phyloP scores from a whole-genome alignment of 2,329 filamentous ascomycete species.

The Penicillium digitatum region DNA sequence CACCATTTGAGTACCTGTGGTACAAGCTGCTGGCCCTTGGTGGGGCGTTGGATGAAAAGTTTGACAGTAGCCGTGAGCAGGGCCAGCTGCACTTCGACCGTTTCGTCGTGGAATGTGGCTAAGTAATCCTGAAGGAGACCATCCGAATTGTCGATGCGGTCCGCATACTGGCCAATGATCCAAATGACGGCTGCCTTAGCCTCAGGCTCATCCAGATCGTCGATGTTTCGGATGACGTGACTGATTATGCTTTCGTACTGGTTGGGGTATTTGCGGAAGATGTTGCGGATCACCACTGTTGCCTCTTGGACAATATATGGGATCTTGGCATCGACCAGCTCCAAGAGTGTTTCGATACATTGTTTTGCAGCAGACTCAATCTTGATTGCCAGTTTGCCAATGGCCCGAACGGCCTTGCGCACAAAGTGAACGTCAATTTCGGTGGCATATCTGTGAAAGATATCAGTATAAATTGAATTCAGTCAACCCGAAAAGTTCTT shows the following conservation, averaged over 20 bases:
- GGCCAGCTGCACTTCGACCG: slow-evolving; percentile 90
- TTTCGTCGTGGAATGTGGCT: slow-evolving; percentile 88
- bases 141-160: slow-evolving; percentile 95
- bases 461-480: slow-evolving; percentile 1
- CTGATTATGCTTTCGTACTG: slow-evolving; percentile 98
- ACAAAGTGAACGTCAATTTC: slow-evolving; percentile 99
- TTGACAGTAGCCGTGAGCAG: slow-evolving; percentile 95
- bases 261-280: slow-evolving; percentile 98
- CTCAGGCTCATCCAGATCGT: slow-evolving; percentile 94
- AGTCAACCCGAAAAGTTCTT: slow-evolving; percentile 26
- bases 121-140: slow-evolving; percentile 91
- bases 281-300: slow-evolving; percentile 97
- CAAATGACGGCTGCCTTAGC: slow-evolving; percentile 98
- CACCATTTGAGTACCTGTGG: slow-evolving; percentile 97
- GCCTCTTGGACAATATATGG: slow-evolving; percentile 99
- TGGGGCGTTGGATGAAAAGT: slow-evolving; percentile 93
- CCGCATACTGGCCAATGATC: slow-evolving; percentile 98
- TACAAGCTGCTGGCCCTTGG: slow-evolving; percentile 87
- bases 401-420: slow-evolving; percentile 92
- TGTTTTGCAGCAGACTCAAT: slow-evolving; percentile 88
- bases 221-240: slow-evolving; percentile 90
- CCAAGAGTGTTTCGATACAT: slow-evolving; percentile 88
- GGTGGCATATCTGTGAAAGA: slow-evolving; percentile 65
- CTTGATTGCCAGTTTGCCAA: slow-evolving; percentile 97
- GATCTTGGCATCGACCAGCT: slow-evolving; percentile 94